Evolutionary conservation across 225 moss, liverwort and hornwort species (phyloP), one percentile per base, ranked within the genome.

Genomic region (Sphagnum contortum): DNA sequence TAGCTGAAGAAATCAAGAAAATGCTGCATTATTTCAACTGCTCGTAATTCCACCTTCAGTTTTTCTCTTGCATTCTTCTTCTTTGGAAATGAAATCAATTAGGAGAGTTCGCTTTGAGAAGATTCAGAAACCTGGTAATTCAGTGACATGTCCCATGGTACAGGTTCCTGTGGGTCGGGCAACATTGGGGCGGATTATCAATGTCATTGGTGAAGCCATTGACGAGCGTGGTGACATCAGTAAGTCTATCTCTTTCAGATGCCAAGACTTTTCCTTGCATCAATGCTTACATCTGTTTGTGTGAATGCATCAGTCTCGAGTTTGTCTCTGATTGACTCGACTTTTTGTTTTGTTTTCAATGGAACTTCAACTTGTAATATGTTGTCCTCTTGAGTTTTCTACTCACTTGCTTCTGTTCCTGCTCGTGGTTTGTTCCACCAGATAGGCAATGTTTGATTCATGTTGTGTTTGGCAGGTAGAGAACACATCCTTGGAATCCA

Each of bases 121-220:
- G 29, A 29, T 29, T 29, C 29, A 29, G 29, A 29, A 29, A 29
- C 29, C 29, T 29, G 29, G 29, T 29, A 29, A 29, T 29, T 5
- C 7, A 44, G 12, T 5, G 14, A 44, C 10, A 4, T 44, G 10
- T 7, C 12, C 67, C 14, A 7, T 48, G 60, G 48, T 60, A 44
- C 79, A 94, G 93, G 74, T 94, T 58, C 91, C 94, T 50, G 94
- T 94, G 3, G 94, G 94, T 51, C 86, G 94, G 48, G 84, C 94
- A n/a, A 83, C 83, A 48, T 77, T 94, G 60, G 94, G 94, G 5
- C 91, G 94, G 44, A 94, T 94, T 53, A 94, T 94, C 77, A 94
- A 94, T 65, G 94, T 94, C 13, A 89, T 94, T 45, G 94, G 94
- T 44, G 94, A 94, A 73, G 85, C 94, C 29, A 91, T 94, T 65